These are phyloP conservation scores for Astragalus glycyphyllos DNA, from an alignment of 306 rosid genomes.

Conservation along the genomic window DNA sequence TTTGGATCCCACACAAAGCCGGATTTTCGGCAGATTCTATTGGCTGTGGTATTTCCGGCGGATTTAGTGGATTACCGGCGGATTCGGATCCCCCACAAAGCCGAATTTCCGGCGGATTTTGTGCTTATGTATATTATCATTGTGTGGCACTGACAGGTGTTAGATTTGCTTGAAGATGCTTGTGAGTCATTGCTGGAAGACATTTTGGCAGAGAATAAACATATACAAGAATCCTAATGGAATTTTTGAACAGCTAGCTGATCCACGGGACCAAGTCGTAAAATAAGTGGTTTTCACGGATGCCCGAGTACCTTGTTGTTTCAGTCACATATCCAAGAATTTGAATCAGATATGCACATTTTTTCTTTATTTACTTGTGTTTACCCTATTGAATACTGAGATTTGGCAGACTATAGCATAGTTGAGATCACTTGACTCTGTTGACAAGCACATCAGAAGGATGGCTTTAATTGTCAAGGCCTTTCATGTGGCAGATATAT, in stretches of 20 bases:
- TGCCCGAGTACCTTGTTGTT: conserved; percentile 17
- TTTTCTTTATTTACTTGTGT: neutral
- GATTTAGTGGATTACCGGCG: too few species aligned
- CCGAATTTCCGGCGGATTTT: too few species aligned
- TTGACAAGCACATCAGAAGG: conserved; percentile 24
- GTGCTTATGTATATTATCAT: conserved; percentile 28
- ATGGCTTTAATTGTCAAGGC: conserved; percentile 16
- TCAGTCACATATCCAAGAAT: neutral
- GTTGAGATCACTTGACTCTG: neutral
- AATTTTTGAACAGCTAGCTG: conserved; percentile 13
- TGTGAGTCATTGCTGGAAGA: conserved; percentile 78
- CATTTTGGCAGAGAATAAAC: conserved; percentile 74
- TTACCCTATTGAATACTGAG: neutral
- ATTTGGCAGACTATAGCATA: neutral
- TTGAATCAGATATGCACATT: conserved; percentile 18
- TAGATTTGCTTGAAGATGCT: conserved; percentile 95
- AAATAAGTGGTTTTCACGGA: neutral
- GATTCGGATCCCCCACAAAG: too few species aligned
- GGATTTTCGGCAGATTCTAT: too few species aligned
- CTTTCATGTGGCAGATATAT: neutral
- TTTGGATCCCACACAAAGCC: too few species aligned
- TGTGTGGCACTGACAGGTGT: conserved; percentile 63
- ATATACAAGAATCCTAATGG: conserved; percentile 48
- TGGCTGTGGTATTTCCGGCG: too few species aligned
- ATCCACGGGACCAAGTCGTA: conserved; percentile 7